Evolutionary conservation across 352 stramenopile species (phyloP).

Genomic region (Pythium phragmiticola): DNA sequence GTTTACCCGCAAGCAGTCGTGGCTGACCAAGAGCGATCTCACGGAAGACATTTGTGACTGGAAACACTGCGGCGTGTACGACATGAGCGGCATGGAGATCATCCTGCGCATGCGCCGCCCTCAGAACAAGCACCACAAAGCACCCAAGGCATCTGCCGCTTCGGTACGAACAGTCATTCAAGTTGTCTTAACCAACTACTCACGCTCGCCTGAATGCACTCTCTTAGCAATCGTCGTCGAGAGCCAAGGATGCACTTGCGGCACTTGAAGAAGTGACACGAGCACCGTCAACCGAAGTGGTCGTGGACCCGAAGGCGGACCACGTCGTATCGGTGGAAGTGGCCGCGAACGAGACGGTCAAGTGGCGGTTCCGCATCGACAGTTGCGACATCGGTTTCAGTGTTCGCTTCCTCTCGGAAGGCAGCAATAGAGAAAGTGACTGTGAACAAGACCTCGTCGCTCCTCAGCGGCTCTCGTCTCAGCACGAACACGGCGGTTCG

Average conservation of each 20-base stretch:
- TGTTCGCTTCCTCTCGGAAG: slow-evolving; percentile 42
- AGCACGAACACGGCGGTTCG: slow-evolving; percentile 21
- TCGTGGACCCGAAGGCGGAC: slow-evolving; percentile 38
- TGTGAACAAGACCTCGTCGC: slow-evolving; percentile 38
- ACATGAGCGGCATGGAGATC: slow-evolving; percentile 52
- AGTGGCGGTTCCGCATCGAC: slow-evolving; percentile 53
- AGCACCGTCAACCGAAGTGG: slow-evolving; percentile 32
- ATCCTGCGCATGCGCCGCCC: slow-evolving; percentile 41
- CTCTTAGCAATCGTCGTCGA: slow-evolving; percentile 8
- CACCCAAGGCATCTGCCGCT: slow-evolving; percentile 7
- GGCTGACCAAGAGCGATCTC: slow-evolving; percentile 41
- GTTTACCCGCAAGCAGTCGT: slow-evolving; percentile 49
- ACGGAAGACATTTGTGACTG: slow-evolving; percentile 50
- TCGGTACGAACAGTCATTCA: background rate
- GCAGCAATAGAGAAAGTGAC: slow-evolving; percentile 10
- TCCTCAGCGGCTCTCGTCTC: slow-evolving; percentile 26
- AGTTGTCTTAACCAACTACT: background rate
- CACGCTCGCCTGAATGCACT: background rate
- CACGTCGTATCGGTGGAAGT: slow-evolving; percentile 57
- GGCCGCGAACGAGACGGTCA: slow-evolving; percentile 35
- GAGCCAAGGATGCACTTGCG: slow-evolving; percentile 34
- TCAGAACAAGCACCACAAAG: slow-evolving; percentile 42
- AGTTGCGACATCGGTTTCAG: slow-evolving; percentile 57
- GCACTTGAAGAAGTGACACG: slow-evolving; percentile 29
- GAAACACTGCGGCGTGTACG: slow-evolving; percentile 47